Percentiles rank a stretch among this genome's conserved stretches.
Evolutionary conservation across 768 basidiomycete species (phyloP).

Genomic region (Lactarius hatsudake): DNA sequence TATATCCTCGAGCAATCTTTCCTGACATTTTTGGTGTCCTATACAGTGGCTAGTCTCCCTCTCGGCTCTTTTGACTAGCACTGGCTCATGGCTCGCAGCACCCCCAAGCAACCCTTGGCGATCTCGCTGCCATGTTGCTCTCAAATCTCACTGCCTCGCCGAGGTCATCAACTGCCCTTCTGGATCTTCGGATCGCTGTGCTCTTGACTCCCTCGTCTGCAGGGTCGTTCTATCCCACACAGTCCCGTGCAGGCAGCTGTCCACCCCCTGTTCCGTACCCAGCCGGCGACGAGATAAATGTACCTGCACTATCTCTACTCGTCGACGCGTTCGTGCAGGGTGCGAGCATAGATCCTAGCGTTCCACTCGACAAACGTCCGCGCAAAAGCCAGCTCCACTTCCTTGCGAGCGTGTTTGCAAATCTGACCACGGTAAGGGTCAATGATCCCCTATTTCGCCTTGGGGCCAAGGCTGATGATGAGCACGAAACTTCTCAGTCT

Average conservation of each 20-base stretch:
- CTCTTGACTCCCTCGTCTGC: constrained; percentile 49
- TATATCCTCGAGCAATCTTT: constrained; percentile 71
- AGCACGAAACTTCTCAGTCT: constrained; percentile 45
- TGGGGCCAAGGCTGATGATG: background rate
- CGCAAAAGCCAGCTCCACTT: constrained; percentile 87
- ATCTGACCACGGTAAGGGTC: constrained; percentile 64
- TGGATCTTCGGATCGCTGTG: constrained; percentile 64
- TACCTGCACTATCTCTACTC: constrained; percentile 74
- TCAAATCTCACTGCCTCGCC: constrained; percentile 88
- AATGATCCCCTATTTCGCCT: too few relatives aligned
- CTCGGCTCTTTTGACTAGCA: background rate
- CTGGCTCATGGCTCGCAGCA: constrained; percentile 20
- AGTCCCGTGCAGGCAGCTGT: constrained; percentile 80
- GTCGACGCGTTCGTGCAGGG: constrained; percentile 86
- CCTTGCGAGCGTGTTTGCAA: constrained; percentile 91
- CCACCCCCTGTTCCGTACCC: constrained; percentile 73
- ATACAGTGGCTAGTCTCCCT: constrained; percentile 72
- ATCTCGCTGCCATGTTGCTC: constrained; percentile 94
- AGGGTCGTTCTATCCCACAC: constrained; percentile 63
- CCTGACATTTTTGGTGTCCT: constrained; percentile 79
- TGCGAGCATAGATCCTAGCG: constrained; percentile 50
- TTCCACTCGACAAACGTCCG: constrained; percentile 46
- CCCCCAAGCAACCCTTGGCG: constrained; percentile 85
- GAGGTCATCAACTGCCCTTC: constrained; percentile 58
- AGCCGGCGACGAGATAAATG: constrained; percentile 46